phyloP scores from a whole-genome alignment of 2,329 filamentous ascomycete genomes.

The Thelonectria discophora region DNA sequence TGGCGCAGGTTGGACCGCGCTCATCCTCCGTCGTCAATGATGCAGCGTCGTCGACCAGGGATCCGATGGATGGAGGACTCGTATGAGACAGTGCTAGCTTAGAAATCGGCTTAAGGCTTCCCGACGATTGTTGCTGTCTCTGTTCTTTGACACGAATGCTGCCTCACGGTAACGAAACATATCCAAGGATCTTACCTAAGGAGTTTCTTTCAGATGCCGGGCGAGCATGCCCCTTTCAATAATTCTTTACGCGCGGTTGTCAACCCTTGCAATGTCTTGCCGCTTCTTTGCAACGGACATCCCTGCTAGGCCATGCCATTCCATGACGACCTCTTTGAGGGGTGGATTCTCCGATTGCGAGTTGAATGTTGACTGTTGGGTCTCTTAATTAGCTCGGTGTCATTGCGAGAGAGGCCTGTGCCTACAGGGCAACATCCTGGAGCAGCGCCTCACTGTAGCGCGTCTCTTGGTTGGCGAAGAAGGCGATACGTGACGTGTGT shows the following conservation, averaged over 20 bases:
- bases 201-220: not conserved
- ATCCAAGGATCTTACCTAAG: not conserved
- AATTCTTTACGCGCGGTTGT: slow-evolving; percentile 1
- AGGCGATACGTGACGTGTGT: not conserved
- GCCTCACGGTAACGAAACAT: not conserved
- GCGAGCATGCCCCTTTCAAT: not conserved
- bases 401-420: not conserved
- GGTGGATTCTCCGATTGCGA: slow-evolving; percentile 15
- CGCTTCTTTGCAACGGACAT: slow-evolving; percentile 2
- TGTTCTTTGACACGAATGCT: not conserved
- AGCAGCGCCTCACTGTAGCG: not conserved
- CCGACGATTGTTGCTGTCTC: not conserved
- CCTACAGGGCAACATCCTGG: not conserved
- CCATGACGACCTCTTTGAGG: slow-evolving; percentile 7
- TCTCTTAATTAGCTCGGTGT: not conserved
- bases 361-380: not conserved
- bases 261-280: not conserved
- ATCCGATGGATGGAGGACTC: slow-evolving; percentile 1
- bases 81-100: not conserved
- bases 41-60: slow-evolving; percentile 7
- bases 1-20: slow-evolving; percentile 12
- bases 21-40: not conserved
- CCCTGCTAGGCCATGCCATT: slow-evolving; percentile 10
- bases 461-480: slow-evolving; percentile 1
- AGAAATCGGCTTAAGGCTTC: not conserved